Base-by-base conservation (phyloP, 768 basidiomycete species). In the Mycena rebaudengoi region DNA sequence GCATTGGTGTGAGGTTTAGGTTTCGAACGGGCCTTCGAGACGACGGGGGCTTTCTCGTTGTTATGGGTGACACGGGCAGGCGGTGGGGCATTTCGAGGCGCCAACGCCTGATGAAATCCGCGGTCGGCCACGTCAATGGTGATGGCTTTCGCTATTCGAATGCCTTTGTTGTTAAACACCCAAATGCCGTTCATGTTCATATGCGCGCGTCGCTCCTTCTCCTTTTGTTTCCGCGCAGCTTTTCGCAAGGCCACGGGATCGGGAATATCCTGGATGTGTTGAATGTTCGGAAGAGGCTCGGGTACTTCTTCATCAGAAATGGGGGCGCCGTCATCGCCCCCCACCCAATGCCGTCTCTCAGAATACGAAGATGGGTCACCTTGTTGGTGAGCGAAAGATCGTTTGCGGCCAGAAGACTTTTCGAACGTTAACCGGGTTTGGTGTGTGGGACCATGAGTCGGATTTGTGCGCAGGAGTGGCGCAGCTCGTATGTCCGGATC, bases 41-140 rank as follows among this genome's bases (percentile, higher is more conserved):
- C 46, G 23, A 64, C 62, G 14, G 84, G n/a, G n/a, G n/a, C n/a
- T n/a, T n/a, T n/a, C n/a, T n/a, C n/a, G n/a, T n/a, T n/a, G n/a
- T n/a, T n/a, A n/a, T n/a, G n/a, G n/a, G n/a, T n/a, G n/a, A n/a
- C n/a, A n/a, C n/a, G n/a, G n/a, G n/a, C n/a, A n/a, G n/a, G n/a
- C n/a, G n/a, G n/a, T n/a, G n/a, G n/a, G n/a, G n/a, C n/a, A n/a
- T n/a, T n/a, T n/a, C n/a, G n/a, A n/a, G n/a, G 82, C 49, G 80
- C 78, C 50, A 85, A 69, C 1, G 80, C 80, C 35, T 70, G 72
- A 52, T 79, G 75, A 54, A 85, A 82, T 11, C 70, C 78, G 25
- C 79, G 76, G 57, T 85, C 84, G 67, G 85, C 80, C 18, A 82
- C 58, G 56, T 84, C 37, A 20, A 65, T 44, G 75, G 13, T 77